Conservation (phyloP, 129 eudicot species). For the Chrysanthemum lavandulifolium region DNA sequence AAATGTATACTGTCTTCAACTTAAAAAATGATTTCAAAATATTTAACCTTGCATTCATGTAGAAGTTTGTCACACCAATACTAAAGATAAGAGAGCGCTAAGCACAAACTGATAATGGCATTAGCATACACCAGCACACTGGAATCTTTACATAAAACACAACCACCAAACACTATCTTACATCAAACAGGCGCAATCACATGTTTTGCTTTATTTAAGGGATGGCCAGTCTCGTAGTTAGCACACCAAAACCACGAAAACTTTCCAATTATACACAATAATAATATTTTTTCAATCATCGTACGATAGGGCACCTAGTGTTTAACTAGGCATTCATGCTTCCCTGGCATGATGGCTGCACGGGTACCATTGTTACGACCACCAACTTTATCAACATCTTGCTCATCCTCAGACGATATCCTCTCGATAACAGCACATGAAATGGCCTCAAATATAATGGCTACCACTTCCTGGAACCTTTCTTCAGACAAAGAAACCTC, state of each 20-base stretch:
- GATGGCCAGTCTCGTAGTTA: conserved; percentile 15
- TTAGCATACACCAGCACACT: conserved; percentile 8
- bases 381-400: conserved; percentile 45
- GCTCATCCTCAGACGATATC: conserved; percentile 29
- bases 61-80: too few relatives aligned
- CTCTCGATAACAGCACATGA: conserved; percentile 22
- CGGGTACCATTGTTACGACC: conserved; percentile 35
- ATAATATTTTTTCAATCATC: neutral
- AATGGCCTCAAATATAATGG: conserved; percentile 34
- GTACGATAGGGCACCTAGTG: conserved; percentile 20
- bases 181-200: conserved; percentile 12
- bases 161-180: conserved; percentile 1
- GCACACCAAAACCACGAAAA: conserved; percentile 33
- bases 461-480: conserved; percentile 54
- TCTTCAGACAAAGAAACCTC: conserved; percentile 74
- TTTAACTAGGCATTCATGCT: conserved; percentile 58
- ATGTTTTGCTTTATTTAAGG: conserved; percentile 23
- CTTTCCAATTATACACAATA: conserved; percentile 11
- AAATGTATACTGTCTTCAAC: too few relatives aligned
- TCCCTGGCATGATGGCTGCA: conserved; percentile 42
- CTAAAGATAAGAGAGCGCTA: neutral
- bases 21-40: too few relatives aligned
- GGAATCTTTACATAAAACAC: conserved; percentile 20
- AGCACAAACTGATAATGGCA: conserved; percentile 16
- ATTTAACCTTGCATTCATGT: too few relatives aligned